Percentiles rank a stretch among this genome's conserved stretches.
These are phyloP conservation scores for Cytospora leucostoma DNA, from an alignment of 2,329 filamentous ascomycete species.

Conservation along the genomic window DNA sequence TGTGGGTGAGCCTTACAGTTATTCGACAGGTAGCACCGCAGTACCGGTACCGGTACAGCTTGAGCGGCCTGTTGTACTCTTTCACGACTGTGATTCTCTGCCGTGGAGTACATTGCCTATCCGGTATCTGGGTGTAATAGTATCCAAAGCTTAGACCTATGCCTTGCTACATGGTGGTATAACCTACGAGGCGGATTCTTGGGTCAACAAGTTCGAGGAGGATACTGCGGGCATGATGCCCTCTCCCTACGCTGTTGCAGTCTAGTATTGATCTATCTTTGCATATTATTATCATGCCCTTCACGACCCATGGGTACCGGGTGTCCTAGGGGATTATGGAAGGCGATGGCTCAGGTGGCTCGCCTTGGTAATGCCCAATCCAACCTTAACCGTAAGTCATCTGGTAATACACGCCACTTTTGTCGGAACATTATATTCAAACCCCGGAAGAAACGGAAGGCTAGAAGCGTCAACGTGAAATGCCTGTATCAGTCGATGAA, in stretches of 20 bases:
- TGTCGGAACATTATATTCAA: not conserved
- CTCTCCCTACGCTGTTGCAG: too few species aligned
- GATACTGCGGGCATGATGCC: too few species aligned
- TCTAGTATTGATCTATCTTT: too few species aligned
- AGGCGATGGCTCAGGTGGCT: not conserved
- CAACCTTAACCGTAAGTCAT: not conserved
- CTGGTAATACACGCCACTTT: not conserved
- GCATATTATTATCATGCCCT: too few species aligned
- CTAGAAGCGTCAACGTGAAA: not conserved
- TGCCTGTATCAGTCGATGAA: not conserved
- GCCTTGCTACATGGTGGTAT: too few species aligned
- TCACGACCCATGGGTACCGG: too few species aligned
- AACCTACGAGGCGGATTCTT: too few species aligned
- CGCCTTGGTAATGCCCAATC: not conserved
- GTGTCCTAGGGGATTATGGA: too few species aligned
- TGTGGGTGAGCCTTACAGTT: conserved; percentile 1
- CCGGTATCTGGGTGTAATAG: not conserved
- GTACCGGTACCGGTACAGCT: not conserved
- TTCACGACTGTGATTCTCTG: not conserved
- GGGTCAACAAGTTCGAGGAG: too few species aligned
- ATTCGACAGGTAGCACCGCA: too few species aligned
- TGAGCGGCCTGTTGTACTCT: not conserved
- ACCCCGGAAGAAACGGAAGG: not conserved
- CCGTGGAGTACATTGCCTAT: not conserved
- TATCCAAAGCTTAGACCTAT: not conserved